Conservation (phyloP, 2,329 filamentous ascomycete species). For the Fusarium keratoplasticum region DNA sequence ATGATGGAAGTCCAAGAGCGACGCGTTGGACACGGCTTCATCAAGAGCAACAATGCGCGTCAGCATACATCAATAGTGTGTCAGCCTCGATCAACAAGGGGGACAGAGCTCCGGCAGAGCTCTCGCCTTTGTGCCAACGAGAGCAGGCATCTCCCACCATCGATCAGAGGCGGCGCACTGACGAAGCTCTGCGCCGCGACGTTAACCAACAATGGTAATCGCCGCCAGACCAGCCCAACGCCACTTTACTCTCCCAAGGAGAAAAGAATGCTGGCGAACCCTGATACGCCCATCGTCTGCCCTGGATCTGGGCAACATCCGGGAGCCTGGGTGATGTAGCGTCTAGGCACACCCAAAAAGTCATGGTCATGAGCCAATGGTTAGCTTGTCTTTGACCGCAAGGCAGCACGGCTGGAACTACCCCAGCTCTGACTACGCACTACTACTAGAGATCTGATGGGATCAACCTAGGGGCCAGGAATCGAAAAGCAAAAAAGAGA, state of each 20-base stretch:
- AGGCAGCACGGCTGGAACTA: constrained; percentile 25
- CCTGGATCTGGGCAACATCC: constrained; percentile 17
- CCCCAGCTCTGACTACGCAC: constrained; percentile 16
- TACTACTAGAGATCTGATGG: constrained; percentile 2
- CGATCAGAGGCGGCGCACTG: background rate
- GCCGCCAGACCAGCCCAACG: constrained; percentile 20
- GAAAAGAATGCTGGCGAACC: constrained; percentile 14
- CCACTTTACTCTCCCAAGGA: constrained; percentile 17
- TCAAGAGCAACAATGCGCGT: background rate
- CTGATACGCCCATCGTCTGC: constrained; percentile 17
- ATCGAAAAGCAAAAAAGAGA: background rate
- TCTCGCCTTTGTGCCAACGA: background rate
- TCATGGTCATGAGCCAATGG: constrained; percentile 20
- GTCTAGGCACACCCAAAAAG: background rate
- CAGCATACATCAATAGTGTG: background rate
- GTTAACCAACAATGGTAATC: constrained; percentile 25
- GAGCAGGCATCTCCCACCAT: background rate
- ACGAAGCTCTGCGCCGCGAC: constrained; percentile 4
- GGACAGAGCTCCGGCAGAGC: background rate
- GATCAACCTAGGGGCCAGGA: background rate
- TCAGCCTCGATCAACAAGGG: background rate
- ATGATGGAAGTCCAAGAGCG: background rate
- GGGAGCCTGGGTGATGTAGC: constrained; percentile 15
- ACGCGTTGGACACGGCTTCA: background rate
- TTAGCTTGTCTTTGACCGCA: constrained; percentile 1